Conservation (phyloP, 371 early-diverging fungal species). For the Mortierella sp. region DNA sequence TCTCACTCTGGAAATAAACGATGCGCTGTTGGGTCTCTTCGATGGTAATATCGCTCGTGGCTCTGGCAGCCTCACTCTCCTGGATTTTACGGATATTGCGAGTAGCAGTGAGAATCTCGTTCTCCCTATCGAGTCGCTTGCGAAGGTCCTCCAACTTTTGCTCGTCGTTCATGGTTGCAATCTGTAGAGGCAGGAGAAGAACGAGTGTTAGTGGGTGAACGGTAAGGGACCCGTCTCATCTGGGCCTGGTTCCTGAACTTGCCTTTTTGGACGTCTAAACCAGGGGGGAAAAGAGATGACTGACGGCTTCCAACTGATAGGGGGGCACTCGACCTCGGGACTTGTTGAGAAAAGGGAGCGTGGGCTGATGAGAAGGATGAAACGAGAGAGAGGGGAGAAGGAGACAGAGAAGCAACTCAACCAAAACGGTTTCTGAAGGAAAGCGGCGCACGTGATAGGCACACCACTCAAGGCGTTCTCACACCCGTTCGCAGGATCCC, state of each 20-base stretch:
- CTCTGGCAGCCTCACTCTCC: slow-evolving; percentile 48
- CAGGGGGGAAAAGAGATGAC: no score
- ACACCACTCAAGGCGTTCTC: no score
- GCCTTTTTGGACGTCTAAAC: not conserved
- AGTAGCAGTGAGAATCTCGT: slow-evolving; percentile 44
- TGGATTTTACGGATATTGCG: slow-evolving; percentile 48
- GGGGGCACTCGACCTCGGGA: no score
- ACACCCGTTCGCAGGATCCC: no score
- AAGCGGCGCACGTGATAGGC: no score
- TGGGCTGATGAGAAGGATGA: no score
- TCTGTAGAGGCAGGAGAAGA: not conserved
- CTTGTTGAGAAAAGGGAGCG: no score
- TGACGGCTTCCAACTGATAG: no score
- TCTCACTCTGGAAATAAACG: slow-evolving; percentile 79
- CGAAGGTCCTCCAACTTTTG: slow-evolving; percentile 51
- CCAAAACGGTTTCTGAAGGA: no score
- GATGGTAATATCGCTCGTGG: slow-evolving; percentile 79
- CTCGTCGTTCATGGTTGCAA: slow-evolving; percentile 39
- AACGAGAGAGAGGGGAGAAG: no score
- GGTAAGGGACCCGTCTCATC: not conserved
- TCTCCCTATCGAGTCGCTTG: slow-evolving; percentile 45
- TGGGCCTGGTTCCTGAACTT: slow-evolving; percentile 11
- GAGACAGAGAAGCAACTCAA: no score
- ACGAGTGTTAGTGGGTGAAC: not conserved
- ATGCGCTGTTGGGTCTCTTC: slow-evolving; percentile 82